phyloP scores from a whole-genome alignment of 1,284 basidiomycete genomes.

The Trichosporon sp. region DNA sequence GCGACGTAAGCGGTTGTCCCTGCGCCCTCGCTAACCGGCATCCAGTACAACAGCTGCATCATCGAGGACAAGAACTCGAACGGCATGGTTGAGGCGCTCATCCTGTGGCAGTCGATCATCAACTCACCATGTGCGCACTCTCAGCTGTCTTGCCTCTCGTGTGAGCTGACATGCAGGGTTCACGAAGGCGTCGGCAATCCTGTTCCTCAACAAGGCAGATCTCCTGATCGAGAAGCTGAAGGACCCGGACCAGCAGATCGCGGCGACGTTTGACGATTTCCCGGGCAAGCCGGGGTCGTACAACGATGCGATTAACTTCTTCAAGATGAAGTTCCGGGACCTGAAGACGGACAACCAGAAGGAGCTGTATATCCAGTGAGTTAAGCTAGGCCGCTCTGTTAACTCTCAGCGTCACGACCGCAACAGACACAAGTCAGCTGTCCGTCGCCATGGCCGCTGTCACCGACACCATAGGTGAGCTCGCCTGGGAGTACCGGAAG shows the following conservation, averaged over 20 bases:
- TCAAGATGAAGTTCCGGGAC: slow-evolving; percentile 79
- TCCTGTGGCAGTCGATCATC: slow-evolving; percentile 92
- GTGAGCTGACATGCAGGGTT: slow-evolving; percentile 65
- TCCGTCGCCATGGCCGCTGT: slow-evolving; percentile 89
- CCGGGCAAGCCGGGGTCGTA: slow-evolving; percentile 63
- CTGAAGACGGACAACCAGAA: slow-evolving; percentile 82
- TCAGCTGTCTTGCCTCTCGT: too few species aligned
- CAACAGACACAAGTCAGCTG: slow-evolving; percentile 88
- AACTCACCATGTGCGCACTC: slow-evolving; percentile 64
- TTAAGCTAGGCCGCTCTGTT: slow-evolving; percentile 34
- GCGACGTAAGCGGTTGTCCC: slow-evolving; percentile 61
- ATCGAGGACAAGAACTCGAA: slow-evolving; percentile 94
- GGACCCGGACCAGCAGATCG: slow-evolving; percentile 71
- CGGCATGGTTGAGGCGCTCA: slow-evolving; percentile 97
- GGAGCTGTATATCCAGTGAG: slow-evolving; percentile 89
- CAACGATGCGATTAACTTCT: slow-evolving; percentile 66
- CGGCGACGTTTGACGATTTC: slow-evolving; percentile 74
- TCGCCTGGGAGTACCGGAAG: background rate
- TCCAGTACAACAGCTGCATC: slow-evolving; percentile 81
- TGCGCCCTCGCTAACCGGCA: background rate
- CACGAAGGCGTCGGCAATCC: slow-evolving; percentile 83
- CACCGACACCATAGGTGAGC: slow-evolving; percentile 38
- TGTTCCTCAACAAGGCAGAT: slow-evolving; percentile 90
- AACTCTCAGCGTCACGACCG: slow-evolving; percentile 74
- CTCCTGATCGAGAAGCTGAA: slow-evolving; percentile 80